These are phyloP conservation scores for Colletotrichum lupini DNA, from an alignment of 2,329 filamentous ascomycete species.

Conservation along the genomic window DNA sequence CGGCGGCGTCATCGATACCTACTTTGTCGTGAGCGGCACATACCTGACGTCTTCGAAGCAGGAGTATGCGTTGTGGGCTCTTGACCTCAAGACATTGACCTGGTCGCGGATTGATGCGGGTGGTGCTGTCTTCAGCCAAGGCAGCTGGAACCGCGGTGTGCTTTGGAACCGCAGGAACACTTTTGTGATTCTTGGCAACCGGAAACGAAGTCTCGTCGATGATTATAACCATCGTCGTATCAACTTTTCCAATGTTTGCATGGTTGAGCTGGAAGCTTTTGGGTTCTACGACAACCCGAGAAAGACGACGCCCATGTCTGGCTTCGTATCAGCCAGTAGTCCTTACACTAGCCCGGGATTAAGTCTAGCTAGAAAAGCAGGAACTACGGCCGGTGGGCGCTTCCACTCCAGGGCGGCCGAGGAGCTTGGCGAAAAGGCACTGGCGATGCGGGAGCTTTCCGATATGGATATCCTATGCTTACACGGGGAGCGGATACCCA, in stretches of 20 bases:
- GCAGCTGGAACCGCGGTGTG: slow-evolving; percentile 96
- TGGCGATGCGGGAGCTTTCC: slow-evolving; percentile 84
- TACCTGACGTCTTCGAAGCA: slow-evolving; percentile 98
- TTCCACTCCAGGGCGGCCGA: slow-evolving; percentile 82
- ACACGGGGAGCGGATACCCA: slow-evolving; percentile 89
- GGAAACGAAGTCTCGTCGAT: slow-evolving; percentile 92
- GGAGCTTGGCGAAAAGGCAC: slow-evolving; percentile 84
- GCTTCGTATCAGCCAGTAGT: slow-evolving; percentile 85
- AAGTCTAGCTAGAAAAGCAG: slow-evolving; percentile 68
- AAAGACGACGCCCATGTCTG: slow-evolving; percentile 80
- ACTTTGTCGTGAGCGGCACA: slow-evolving; percentile 97
- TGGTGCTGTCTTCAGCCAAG: slow-evolving; percentile 92
- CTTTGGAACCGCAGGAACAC: slow-evolving; percentile 94
- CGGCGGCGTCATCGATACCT: slow-evolving; percentile 92
- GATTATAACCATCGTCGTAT: slow-evolving; percentile 98
- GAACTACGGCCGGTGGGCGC: slow-evolving; percentile 79
- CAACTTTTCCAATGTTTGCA: slow-evolving; percentile 96
- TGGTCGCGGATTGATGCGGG: slow-evolving; percentile 98
- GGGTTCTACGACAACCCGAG: slow-evolving; percentile 97
- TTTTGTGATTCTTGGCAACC: slow-evolving; percentile 94
- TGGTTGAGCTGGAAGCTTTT: slow-evolving; percentile 97
- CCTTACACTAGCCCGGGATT: slow-evolving; percentile 69
- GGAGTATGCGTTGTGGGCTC: slow-evolving; percentile 96
- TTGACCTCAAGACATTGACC: slow-evolving; percentile 87
- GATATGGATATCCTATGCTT: slow-evolving; percentile 98